phyloP scores from a whole-genome alignment of 2,329 filamentous ascomycete species.

The Eutypa lata region DNA sequence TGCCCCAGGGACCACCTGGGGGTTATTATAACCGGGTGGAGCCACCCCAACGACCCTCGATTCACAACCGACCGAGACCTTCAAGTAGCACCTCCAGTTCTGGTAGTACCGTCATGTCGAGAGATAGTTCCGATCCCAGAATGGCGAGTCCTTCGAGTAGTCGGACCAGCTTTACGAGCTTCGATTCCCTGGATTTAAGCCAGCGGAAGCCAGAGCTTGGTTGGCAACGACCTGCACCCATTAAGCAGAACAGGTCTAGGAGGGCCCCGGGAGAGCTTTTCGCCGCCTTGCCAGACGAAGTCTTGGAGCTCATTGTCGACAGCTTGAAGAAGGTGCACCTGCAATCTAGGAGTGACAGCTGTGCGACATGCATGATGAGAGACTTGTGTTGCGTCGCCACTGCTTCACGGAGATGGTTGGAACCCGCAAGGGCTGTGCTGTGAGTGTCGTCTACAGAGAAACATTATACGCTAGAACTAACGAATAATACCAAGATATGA shows the following conservation, averaged over 20 bases:
- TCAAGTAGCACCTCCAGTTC: conserved; percentile 21
- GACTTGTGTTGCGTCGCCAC: conserved; percentile 52
- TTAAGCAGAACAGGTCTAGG: conserved; percentile 32
- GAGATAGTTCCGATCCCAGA: conserved; percentile 27
- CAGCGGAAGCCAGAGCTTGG: conserved; percentile 25
- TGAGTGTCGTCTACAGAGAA: conserved; percentile 32
- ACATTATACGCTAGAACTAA: background rate
- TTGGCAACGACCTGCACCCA: conserved; percentile 31
- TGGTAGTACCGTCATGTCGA: conserved; percentile 22
- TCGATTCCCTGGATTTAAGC: conserved; percentile 37
- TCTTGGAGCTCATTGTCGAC: conserved; percentile 54
- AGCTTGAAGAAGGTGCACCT: conserved; percentile 53
- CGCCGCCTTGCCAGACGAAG: conserved; percentile 54
- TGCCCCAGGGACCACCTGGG: conserved; percentile 10
- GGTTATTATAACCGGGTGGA: conserved; percentile 27
- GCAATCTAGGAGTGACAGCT: conserved; percentile 45
- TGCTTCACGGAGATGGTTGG: conserved; percentile 49
- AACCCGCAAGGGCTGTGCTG: conserved; percentile 48
- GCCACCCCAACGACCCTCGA: conserved; percentile 21
- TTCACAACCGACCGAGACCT: conserved; percentile 23
- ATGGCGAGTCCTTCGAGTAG: conserved; percentile 31
- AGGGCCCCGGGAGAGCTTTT: conserved; percentile 50
- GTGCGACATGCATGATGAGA: conserved; percentile 64
- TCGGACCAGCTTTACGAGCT: conserved; percentile 37
- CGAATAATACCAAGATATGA: conserved; percentile 42